phyloP scores from a whole-genome alignment of 768 basidiomycete species.

The Leccinum subtestaceum region DNA sequence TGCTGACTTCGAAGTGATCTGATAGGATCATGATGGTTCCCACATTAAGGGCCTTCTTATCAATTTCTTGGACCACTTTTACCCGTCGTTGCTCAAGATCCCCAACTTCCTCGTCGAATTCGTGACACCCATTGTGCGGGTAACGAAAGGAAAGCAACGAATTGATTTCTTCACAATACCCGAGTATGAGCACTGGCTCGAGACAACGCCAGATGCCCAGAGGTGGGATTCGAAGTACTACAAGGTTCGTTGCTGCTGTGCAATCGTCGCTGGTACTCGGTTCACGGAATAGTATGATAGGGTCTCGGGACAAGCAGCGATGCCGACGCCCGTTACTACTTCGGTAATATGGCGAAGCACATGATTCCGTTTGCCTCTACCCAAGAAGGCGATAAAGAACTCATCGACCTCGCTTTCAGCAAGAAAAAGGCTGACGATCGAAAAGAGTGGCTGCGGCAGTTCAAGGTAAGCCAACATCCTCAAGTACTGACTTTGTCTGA shows the following conservation, averaged over 20 bases:
- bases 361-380: conserved; percentile 88
- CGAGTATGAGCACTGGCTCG: conserved; percentile 92
- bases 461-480: conserved; percentile 53
- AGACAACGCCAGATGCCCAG: conserved; percentile 67
- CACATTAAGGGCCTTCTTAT: conserved; percentile 99
- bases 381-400: conserved; percentile 76
- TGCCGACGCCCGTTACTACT: conserved; percentile 89
- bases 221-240: conserved; percentile 95
- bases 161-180: conserved; percentile 96
- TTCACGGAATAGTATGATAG: conserved; percentile 39
- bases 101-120: conserved; percentile 96
- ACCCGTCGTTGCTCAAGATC: conserved; percentile 87
- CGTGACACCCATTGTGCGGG: conserved; percentile 96
- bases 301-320: conserved; percentile 95
- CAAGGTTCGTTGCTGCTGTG: conserved; percentile 65
- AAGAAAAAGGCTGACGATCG: conserved; percentile 99
- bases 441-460: conserved; percentile 96
- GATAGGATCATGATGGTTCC: conserved; percentile 98
- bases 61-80: conserved; percentile 97
- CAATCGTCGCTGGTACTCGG: neutral
- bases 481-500: neutral
- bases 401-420: conserved; percentile 98
- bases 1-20: neutral
- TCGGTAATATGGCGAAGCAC: conserved; percentile 87
- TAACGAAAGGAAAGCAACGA: conserved; percentile 75